A percentile compares a stretch with the other conserved stretches of the same genome.
phyloP scores from a whole-genome alignment of 179 eudicot species.

The Beta lomatogona region DNA sequence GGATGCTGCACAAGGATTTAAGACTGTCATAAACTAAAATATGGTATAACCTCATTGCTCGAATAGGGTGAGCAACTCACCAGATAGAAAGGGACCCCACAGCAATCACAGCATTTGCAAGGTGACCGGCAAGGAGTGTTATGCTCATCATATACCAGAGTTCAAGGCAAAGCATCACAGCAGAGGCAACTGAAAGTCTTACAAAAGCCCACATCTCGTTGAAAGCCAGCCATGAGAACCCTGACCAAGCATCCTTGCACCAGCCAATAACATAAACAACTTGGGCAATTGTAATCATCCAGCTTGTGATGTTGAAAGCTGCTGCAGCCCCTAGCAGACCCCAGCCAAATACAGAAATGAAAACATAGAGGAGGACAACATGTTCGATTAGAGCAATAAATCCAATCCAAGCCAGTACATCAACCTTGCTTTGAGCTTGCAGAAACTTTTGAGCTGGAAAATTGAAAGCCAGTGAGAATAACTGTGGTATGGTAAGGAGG shows the following conservation, averaged over 20 bases:
- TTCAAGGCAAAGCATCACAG: conserved; percentile 67
- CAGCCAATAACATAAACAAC: conserved; percentile 55
- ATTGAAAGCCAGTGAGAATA: conserved; percentile 56
- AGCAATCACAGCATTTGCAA: conserved; percentile 61
- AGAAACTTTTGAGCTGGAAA: conserved; percentile 71
- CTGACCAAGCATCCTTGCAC: conserved; percentile 68
- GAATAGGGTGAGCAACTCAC: conserved; percentile 39
- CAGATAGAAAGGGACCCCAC: conserved; percentile 81
- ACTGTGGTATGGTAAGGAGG: conserved; percentile 47
- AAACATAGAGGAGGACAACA: conserved; percentile 46
- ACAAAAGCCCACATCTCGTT: conserved; percentile 67
- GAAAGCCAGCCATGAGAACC: conserved; percentile 56
- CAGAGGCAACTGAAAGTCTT: conserved; percentile 67
- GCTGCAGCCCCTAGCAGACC: conserved; percentile 62
- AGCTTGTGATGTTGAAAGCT: conserved; percentile 49
- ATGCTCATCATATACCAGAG: conserved; percentile 77
- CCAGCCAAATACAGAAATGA: conserved; percentile 47
- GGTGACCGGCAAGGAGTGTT: conserved; percentile 63
- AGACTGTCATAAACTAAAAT: no score
- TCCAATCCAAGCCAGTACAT: conserved; percentile 50
- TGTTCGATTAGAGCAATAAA: conserved; percentile 36
- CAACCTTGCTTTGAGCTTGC: conserved; percentile 75
- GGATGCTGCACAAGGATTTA: no score
- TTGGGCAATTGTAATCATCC: conserved; percentile 46
- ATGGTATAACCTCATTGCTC: background rate